phyloP scores from a whole-genome alignment of 208 protist species.

The Trypanosomatidae sp. region DNA sequence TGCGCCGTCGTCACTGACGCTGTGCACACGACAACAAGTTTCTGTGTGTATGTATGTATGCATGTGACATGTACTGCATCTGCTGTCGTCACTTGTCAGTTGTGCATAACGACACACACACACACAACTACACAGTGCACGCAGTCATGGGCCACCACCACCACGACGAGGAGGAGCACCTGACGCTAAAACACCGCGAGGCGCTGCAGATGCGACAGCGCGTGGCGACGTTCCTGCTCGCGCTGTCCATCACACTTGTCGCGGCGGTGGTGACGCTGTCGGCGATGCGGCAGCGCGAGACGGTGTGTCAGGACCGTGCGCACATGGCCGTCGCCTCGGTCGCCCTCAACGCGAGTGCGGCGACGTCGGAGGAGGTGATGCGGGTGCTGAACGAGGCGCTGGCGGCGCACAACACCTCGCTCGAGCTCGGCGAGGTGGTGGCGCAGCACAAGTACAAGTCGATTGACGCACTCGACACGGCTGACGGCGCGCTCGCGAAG shows the following conservation, averaged over 20 bases:
- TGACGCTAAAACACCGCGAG: constrained; percentile 14
- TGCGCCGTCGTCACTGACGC: too few relatives aligned
- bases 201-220: constrained; percentile 27
- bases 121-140: too few relatives aligned
- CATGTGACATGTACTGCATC: too few relatives aligned
- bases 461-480: constrained; percentile 54
- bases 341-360: constrained; percentile 6
- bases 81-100: too few relatives aligned
- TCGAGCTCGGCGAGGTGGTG: constrained; percentile 6
- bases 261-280: constrained; percentile 42
- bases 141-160: too few relatives aligned
- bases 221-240: constrained; percentile 54
- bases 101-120: too few relatives aligned
- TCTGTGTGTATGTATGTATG: too few relatives aligned
- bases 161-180: too few relatives aligned
- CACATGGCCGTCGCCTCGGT: constrained; percentile 23
- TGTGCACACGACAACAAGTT: too few relatives aligned
- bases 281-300: constrained; percentile 35
- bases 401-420: constrained; percentile 3
- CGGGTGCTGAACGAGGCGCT: constrained; percentile 12
- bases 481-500: constrained; percentile 5
- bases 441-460: constrained; percentile 7
- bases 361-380: constrained; percentile 13
- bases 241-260: constrained; percentile 46
- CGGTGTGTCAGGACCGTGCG: constrained; percentile 57